Evolutionary conservation across 192 early-diverging fungal species (phyloP), one percentile per base, ranked within the genome.

Genomic region (Coemansia biformis): DNA sequence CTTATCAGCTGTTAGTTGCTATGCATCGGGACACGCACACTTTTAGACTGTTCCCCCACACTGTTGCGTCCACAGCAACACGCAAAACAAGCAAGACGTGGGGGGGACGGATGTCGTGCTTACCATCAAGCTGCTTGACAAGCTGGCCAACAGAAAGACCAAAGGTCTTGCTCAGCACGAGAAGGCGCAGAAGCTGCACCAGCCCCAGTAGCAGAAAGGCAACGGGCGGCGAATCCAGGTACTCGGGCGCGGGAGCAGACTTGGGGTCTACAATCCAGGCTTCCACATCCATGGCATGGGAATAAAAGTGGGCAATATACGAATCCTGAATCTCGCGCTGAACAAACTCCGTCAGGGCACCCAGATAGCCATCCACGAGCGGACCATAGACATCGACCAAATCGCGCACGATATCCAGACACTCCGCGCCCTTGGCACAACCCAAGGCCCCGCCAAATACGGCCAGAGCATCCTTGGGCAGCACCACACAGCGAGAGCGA

Each of bases 371-470:
- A 39, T 75, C 64, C 4, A 86, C 78, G 34, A 88, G 53, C 34
- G 82, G 66, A 38, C 77, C 72, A 63, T 90, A 89, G 43, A 84
- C 84, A 23, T 57, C 59, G 53, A 78, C 78, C 30, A 87, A 69
- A 22, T 66, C 63, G 15, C 81, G 81, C 23, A 91, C 60, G 57
- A 90, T 86, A 48, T 82, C 79, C 69, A 96, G 84, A 76, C 88
- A 91, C 28, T 43, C 44, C 1, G 37, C 22, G 9, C 48, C 51
- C 28, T 84, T 86, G 44, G 84, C 81, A 38, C 86, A 84, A 46
- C 86, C 89, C 23, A 89, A 83, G 51, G 91, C 86, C 43, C 91
- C 93, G 36, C 88, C 90, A 79, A 96, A 96, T 42, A 93, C 79
- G 45, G 87, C 87, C 56, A 90, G 79, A 1, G 29, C 5, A n/a